Evolutionary conservation across 2,329 filamentous ascomycete genomes (phyloP), one percentile per base, ranked within the genome.

Genomic region (Sphaerulina musiva): DNA sequence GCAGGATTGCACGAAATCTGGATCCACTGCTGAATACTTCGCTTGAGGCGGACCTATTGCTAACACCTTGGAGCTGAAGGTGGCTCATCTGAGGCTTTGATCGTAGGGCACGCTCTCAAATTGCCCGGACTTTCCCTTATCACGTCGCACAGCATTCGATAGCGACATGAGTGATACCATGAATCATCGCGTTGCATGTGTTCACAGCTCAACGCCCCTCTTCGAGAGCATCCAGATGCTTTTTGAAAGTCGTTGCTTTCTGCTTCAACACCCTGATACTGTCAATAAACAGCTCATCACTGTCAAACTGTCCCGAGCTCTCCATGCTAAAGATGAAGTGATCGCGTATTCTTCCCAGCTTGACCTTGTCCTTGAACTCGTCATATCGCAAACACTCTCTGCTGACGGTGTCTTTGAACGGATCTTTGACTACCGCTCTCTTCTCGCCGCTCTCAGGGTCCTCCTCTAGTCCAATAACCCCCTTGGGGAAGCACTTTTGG

Each of bases 311-410:
- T 5, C 93, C 95, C 0, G 89, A 86, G 76, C 91, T 96, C 78
- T 98, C 93, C 36, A 98, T 80, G 51, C 84, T 86, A 78, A 93
- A 98, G 72, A 98, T 97, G 72, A 98, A 98, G 75, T 98, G 95
- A 71, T 98, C 93, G 61, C 90, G 80, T 64, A 90, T 78, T 51
- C 95, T 80, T 42, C 93, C 93, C 32, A 98, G 81, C 77, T 90
- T 91, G 60, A 98, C 93, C 77, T 96, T 98, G 69, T 84, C 88
- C 73, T 93, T 83, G 74, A 98, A 97, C 74, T 97, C 93, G 26
- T 85, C 79, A 69, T 98, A 92, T 47, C 93, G 83, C 68, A 98
- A 73, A 67, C 87, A 93, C 74, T 98, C 95, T 62, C 93, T 82
- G 72, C 87, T 95, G 58, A 98, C 92, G 0, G 92, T 97, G 70